Percentiles rank a stretch among this genome's conserved stretches.
phyloP scores from a whole-genome alignment of 805 yeast species.

The Ogataea neopini region DNA sequence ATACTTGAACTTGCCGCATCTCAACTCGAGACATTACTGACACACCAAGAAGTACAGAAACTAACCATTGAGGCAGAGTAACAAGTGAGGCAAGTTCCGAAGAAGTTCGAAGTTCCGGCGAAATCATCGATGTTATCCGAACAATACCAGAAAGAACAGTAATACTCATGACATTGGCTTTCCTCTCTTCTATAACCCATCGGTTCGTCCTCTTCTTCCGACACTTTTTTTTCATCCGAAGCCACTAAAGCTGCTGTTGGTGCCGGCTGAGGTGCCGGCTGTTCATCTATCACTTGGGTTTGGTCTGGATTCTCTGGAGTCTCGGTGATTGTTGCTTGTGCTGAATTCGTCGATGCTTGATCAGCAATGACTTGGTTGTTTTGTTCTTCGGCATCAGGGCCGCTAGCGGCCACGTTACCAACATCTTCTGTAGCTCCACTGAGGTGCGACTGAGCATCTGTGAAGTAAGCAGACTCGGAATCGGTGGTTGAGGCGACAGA shows the following conservation, averaged over 20 bases:
- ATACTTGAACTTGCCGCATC: too few species aligned
- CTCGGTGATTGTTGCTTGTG: slow-evolving; percentile 30
- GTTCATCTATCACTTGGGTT: slow-evolving; percentile 6
- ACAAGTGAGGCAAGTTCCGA: slow-evolving; percentile 15
- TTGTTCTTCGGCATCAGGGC: not conserved
- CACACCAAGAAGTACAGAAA: slow-evolving; percentile 13
- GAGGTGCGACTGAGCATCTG: slow-evolving; percentile 27
- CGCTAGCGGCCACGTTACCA: not conserved
- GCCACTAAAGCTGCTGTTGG: slow-evolving; percentile 20
- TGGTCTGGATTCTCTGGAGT: not conserved
- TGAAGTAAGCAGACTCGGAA: slow-evolving; percentile 24
- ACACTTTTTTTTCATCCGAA: slow-evolving; percentile 5
- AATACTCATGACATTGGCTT: slow-evolving; percentile 33
- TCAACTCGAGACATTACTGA: too few species aligned
- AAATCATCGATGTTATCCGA: slow-evolving; percentile 12
- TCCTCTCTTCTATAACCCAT: slow-evolving; percentile 31
- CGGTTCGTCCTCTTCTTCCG: slow-evolving; percentile 11
- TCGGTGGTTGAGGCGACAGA: slow-evolving; percentile 21
- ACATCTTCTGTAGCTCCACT: slow-evolving; percentile 12
- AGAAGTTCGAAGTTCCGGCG: slow-evolving; percentile 16
- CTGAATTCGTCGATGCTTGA: slow-evolving; percentile 7
- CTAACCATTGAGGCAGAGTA: slow-evolving; percentile 12
- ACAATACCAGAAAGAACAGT: slow-evolving; percentile 20
- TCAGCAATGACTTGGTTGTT: not conserved
- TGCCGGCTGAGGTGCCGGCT: slow-evolving; percentile 15